These are phyloP conservation scores for Drechslerella dactyloides DNA, from an alignment of 2,329 filamentous ascomycete species.

Conservation along the genomic window DNA sequence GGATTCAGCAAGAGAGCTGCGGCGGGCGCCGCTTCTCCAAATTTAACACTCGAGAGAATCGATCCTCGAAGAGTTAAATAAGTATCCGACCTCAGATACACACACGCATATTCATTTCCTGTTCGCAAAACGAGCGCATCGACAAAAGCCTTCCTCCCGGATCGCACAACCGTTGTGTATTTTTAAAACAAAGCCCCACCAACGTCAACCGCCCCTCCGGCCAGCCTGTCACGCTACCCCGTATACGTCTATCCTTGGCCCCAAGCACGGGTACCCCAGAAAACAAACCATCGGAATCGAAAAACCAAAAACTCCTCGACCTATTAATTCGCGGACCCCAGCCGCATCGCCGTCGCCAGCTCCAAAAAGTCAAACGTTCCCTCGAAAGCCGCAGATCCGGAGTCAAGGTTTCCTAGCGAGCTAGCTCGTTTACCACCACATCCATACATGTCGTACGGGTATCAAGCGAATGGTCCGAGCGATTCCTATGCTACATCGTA, in stretches of 20 bases:
- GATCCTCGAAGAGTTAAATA: not conserved
- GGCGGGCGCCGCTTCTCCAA: not conserved
- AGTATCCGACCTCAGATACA: no score
- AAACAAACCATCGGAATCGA: not conserved
- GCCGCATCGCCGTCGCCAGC: not conserved
- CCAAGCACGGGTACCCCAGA: not conserved
- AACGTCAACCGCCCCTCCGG: not conserved
- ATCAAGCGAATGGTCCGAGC: slow-evolving; percentile 47
- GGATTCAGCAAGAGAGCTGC: not conserved
- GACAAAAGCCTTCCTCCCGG: not conserved
- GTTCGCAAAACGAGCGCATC: no score
- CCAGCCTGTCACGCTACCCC: not conserved
- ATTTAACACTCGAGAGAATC: not conserved
- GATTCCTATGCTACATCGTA: slow-evolving; percentile 51
- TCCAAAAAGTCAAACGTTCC: not conserved
- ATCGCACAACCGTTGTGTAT: not conserved
- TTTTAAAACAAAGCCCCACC: slow-evolving; percentile 2
- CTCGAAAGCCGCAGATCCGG: no score
- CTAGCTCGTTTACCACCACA: not conserved
- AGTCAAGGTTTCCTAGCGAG: slow-evolving; percentile 8
- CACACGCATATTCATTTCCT: no score
- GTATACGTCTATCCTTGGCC: not conserved
- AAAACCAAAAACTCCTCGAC: not conserved
- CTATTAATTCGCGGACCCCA: not conserved
- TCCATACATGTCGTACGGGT: slow-evolving; percentile 51